Percentiles rank a stretch among this genome's conserved stretches.
These are phyloP conservation scores for Darksidea phi DNA, from an alignment of 495 filamentous ascomycete species.

Conservation along the genomic window DNA sequence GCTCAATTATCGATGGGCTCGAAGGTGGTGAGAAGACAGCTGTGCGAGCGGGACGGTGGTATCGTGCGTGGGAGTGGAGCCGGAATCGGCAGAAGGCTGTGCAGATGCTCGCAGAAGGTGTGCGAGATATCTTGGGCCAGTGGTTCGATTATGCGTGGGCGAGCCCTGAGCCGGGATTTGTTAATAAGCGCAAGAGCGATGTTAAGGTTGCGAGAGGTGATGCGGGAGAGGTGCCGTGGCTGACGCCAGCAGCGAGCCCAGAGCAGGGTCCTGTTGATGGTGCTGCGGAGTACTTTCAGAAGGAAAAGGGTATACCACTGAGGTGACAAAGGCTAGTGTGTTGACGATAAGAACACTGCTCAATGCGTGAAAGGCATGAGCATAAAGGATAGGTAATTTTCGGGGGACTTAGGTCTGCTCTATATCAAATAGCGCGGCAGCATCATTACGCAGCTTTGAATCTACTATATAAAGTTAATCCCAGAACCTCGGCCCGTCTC, in stretches of 20 bases:
- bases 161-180: slow-evolving; percentile 61
- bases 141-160: slow-evolving; percentile 75
- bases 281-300: slow-evolving; percentile 3
- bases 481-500: too few species aligned
- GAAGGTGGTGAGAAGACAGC: slow-evolving; percentile 53
- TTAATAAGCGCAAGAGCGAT: slow-evolving; percentile 49
- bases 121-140: slow-evolving; percentile 62
- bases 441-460: too few species aligned
- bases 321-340: not conserved
- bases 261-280: slow-evolving; percentile 11
- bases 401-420: too few species aligned
- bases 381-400: too few species aligned
- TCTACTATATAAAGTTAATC: too few species aligned
- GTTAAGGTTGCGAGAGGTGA: not conserved
- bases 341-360: too few species aligned
- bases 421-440: too few species aligned
- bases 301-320: not conserved
- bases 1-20: slow-evolving; percentile 67
- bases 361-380: too few species aligned
- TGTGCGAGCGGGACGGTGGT: slow-evolving; percentile 42
- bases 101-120: slow-evolving; percentile 56
- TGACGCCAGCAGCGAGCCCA: slow-evolving; percentile 33
- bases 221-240: slow-evolving; percentile 24
- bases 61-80: slow-evolving; percentile 58
- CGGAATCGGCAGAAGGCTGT: slow-evolving; percentile 59